A percentile compares a stretch with the other conserved stretches of the same genome.
Evolutionary conservation across 768 basidiomycete genomes (phyloP).

Genomic region (Pleurotus ostreatus): DNA sequence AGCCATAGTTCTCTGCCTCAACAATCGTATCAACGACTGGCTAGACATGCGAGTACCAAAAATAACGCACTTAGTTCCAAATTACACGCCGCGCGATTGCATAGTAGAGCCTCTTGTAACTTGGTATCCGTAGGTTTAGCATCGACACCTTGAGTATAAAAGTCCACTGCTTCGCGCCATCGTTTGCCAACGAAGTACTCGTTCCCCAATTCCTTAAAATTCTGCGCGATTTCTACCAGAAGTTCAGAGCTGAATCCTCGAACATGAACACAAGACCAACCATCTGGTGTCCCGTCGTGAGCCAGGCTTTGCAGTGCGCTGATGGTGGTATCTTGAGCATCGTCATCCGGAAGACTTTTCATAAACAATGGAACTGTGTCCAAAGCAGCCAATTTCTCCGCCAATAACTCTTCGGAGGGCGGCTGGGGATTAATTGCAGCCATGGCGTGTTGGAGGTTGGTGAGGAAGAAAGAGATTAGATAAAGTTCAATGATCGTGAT

Average conservation of each 20-base stretch:
- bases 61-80: conserved; percentile 69
- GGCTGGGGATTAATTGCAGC: conserved; percentile 30
- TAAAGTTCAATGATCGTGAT: background rate
- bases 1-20: conserved; percentile 77
- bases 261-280: conserved; percentile 47
- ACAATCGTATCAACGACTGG: background rate
- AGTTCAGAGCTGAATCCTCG: background rate
- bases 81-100: conserved; percentile 93
- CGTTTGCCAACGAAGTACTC: conserved; percentile 88
- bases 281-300: conserved; percentile 91
- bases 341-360: conserved; percentile 75
- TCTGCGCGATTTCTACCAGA: conserved; percentile 74
- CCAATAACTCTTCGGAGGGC: conserved; percentile 24
- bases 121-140: conserved; percentile 65
- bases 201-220: conserved; percentile 95
- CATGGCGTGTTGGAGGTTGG: conserved; percentile 1
- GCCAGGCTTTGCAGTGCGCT: conserved; percentile 83
- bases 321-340: conserved; percentile 59
- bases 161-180: conserved; percentile 81
- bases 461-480: background rate
- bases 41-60: conserved; percentile 1
- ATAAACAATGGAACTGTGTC: conserved; percentile 89
- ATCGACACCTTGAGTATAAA: conserved; percentile 89
- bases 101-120: conserved; percentile 65
- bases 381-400: conserved; percentile 38